Evolutionary conservation across 2,329 filamentous ascomycete species (phyloP).

Genomic region (Uncinocarpus reesii): DNA sequence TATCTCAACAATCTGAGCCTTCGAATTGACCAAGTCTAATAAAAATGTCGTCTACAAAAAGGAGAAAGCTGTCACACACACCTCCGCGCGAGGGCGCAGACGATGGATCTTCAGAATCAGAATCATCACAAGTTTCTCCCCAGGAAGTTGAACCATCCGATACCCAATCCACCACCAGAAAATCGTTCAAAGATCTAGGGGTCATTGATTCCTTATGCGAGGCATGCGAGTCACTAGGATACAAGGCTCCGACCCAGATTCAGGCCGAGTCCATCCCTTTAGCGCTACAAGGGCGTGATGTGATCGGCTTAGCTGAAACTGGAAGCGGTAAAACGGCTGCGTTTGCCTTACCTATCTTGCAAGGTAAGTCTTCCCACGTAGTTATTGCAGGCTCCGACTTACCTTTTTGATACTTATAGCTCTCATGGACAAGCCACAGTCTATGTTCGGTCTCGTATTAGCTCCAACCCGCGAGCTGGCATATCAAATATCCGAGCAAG

Average conservation of each 20-base stretch:
- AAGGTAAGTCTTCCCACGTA: slow-evolving; percentile 34
- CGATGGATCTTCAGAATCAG: slow-evolving; percentile 15
- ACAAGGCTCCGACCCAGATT: slow-evolving; percentile 79
- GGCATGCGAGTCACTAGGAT: slow-evolving; percentile 71
- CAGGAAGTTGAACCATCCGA: slow-evolving; percentile 13
- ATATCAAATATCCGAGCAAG: slow-evolving; percentile 76
- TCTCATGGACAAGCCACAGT: slow-evolving; percentile 75
- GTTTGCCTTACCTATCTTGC: slow-evolving; percentile 85
- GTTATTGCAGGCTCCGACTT: not conserved
- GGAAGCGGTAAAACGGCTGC: slow-evolving; percentile 93
- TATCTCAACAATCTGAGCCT: not conserved
- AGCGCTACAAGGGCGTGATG: slow-evolving; percentile 68
- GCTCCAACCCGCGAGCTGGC: slow-evolving; percentile 90
- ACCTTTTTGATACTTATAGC: slow-evolving; percentile 32
- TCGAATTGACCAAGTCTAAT: not conserved
- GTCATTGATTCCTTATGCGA: slow-evolving; percentile 79
- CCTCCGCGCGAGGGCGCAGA: slow-evolving; percentile 18
- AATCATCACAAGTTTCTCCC: slow-evolving; percentile 10
- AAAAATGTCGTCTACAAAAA: slow-evolving; percentile 33
- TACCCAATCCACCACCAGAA: slow-evolving; percentile 17
- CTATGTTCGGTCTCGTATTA: slow-evolving; percentile 78
- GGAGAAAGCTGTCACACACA: slow-evolving; percentile 30
- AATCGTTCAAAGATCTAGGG: slow-evolving; percentile 47
- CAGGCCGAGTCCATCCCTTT: slow-evolving; percentile 74
- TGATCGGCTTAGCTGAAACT: slow-evolving; percentile 91